These are phyloP conservation scores for Magnusiomyces suaveolens DNA, from an alignment of 1,139 yeast species.

Conservation along the genomic window DNA sequence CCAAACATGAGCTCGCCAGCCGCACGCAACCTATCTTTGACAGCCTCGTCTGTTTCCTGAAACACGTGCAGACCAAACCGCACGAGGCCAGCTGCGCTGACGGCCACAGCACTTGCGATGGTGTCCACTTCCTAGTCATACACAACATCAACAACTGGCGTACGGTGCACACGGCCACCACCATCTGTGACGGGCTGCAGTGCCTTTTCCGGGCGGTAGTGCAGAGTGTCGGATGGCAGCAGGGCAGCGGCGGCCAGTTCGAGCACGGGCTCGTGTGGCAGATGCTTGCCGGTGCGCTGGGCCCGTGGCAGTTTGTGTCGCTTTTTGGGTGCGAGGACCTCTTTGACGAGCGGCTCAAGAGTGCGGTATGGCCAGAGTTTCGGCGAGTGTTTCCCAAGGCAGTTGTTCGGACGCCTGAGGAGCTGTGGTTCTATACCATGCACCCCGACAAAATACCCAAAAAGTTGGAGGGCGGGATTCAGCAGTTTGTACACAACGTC, in stretches of 20 bases:
- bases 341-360: background rate
- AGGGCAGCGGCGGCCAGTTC: background rate
- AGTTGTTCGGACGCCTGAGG: background rate
- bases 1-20: background rate
- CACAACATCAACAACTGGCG: background rate
- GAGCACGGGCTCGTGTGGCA: background rate
- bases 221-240: background rate
- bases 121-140: background rate
- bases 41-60: background rate
- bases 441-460: background rate
- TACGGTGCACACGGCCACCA: background rate
- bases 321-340: background rate
- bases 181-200: background rate
- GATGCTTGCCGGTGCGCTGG: background rate
- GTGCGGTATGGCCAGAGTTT: background rate
- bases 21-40: background rate
- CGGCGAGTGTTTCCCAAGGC: background rate
- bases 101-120: too few species aligned
- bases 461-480: background rate
- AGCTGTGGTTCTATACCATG: background rate
- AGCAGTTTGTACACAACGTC: background rate
- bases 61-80: background rate
- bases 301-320: background rate
- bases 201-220: background rate
- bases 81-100: background rate